Conservation (phyloP, 2,329 filamentous ascomycete species). For the Calonectria ilicicola region DNA sequence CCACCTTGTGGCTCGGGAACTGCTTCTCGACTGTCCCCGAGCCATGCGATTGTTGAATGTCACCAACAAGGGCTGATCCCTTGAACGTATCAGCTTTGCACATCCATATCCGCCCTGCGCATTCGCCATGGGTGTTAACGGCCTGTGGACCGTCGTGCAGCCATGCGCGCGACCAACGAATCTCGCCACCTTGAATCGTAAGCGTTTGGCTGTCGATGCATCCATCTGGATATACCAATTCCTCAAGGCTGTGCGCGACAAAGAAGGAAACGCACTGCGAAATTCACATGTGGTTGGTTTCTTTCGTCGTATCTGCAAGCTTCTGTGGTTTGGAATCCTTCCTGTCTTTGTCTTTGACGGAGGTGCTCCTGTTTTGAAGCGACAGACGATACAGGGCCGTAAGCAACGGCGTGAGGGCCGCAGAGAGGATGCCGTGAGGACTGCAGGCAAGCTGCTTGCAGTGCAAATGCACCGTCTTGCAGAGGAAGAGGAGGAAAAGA, state of each 20-base stretch:
- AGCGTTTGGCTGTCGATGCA: conserved; percentile 95
- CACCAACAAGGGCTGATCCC: conserved; percentile 35
- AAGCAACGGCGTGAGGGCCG: conserved; percentile 87
- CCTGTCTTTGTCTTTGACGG: conserved; percentile 99
- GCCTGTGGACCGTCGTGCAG: conserved; percentile 95
- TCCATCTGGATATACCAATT: conserved; percentile 99
- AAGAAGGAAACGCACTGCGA: conserved; percentile 95
- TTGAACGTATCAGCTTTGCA: conserved; percentile 14
- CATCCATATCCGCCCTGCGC: conserved; percentile 27
- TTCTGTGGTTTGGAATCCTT: conserved; percentile 95
- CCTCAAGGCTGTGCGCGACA: conserved; percentile 97
- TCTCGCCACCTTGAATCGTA: conserved; percentile 94
- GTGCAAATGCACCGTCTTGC: conserved; percentile 93
- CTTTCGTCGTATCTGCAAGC: conserved; percentile 97
- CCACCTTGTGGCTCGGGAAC: background rate
- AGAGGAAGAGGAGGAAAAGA: conserved; percentile 83
- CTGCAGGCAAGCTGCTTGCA: conserved; percentile 90
- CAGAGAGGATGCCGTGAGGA: conserved; percentile 91
- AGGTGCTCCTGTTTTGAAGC: conserved; percentile 89
- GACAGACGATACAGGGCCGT: conserved; percentile 86
- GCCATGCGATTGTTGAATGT: conserved; percentile 7
- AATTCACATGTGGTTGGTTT: conserved; percentile 98
- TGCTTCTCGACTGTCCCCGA: background rate
- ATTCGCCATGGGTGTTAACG: conserved; percentile 89
- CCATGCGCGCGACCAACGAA: conserved; percentile 96